phyloP scores from a whole-genome alignment of 257 asterid genomes.

The Plantago ovata region DNA sequence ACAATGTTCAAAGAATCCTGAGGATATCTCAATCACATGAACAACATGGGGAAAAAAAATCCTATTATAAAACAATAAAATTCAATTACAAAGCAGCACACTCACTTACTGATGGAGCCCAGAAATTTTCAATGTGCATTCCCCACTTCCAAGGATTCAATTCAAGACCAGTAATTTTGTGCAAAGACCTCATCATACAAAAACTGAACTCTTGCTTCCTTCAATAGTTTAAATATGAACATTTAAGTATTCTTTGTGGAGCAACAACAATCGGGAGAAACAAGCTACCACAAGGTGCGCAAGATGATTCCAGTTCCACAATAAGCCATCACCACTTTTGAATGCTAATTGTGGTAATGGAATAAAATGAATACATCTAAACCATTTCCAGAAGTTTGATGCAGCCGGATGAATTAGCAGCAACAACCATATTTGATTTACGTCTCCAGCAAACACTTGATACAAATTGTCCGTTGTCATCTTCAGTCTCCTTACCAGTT shows the following conservation, averaged over 20 bases:
- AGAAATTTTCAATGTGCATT: background rate
- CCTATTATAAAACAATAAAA: slow-evolving; percentile 13
- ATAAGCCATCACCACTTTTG: background rate
- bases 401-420: slow-evolving; percentile 83
- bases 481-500: slow-evolving; percentile 76
- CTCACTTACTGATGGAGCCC: slow-evolving; percentile 17
- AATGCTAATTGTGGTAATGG: slow-evolving; percentile 10
- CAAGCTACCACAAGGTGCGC: background rate
- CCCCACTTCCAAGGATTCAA: background rate
- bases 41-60: slow-evolving; percentile 4
- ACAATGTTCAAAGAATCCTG: slow-evolving; percentile 25
- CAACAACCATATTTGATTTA: slow-evolving; percentile 69
- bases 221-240: slow-evolving; percentile 3
- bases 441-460: slow-evolving; percentile 93
- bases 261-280: background rate
- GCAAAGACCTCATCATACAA: background rate
- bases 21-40: slow-evolving; percentile 19
- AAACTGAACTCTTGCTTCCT: slow-evolving; percentile 3
- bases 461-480: slow-evolving; percentile 80
- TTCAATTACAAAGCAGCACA: slow-evolving; percentile 9
- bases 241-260: background rate
- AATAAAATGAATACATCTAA: slow-evolving; percentile 27
- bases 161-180: slow-evolving; percentile 4
- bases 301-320: slow-evolving; percentile 3
- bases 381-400: slow-evolving; percentile 75